A percentile compares a stretch with the other conserved stretches of the same genome.
Evolutionary conservation across 768 basidiomycete species (phyloP).

Genomic region (Albatrellus ellisii): DNA sequence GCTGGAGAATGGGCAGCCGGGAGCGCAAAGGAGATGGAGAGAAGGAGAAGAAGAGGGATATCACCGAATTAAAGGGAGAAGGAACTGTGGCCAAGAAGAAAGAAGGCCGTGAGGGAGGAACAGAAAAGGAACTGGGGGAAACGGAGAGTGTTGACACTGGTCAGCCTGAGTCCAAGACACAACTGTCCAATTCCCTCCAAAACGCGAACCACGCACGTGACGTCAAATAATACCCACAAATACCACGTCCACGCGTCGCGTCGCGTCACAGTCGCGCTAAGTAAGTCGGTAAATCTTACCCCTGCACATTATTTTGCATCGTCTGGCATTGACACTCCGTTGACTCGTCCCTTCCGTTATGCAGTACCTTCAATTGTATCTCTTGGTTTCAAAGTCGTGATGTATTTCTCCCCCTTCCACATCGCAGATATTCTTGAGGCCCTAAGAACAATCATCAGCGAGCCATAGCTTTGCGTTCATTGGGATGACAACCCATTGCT

Average conservation of each 20-base stretch:
- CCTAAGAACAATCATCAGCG: too few species aligned
- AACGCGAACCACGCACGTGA: conserved; percentile 13
- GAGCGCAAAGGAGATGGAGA: not conserved
- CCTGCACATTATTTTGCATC: not conserved
- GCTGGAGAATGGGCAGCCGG: conserved; percentile 1
- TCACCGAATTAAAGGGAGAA: conserved; percentile 7
- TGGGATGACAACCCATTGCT: too few species aligned
- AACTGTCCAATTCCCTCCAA: conserved; percentile 10
- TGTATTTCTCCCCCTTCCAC: not conserved
- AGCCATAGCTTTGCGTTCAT: too few species aligned
- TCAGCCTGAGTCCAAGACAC: conserved; percentile 13
- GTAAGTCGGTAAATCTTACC: not conserved
- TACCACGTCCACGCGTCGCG: conserved; percentile 12
- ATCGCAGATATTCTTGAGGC: not conserved
- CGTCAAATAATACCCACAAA: conserved; percentile 10
- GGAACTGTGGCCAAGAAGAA: not conserved
- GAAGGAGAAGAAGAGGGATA: not conserved
- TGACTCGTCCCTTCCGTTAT: not conserved
- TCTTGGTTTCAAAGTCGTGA: not conserved
- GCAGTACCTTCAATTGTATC: not conserved
- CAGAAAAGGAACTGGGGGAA: not conserved
- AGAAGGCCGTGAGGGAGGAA: conserved; percentile 6
- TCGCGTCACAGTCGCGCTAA: conserved; percentile 4
- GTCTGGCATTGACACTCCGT: not conserved
- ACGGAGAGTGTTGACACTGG: conserved; percentile 7